Conservation (phyloP, 179 eudicot genomes). For the Beta corolliflora region DNA sequence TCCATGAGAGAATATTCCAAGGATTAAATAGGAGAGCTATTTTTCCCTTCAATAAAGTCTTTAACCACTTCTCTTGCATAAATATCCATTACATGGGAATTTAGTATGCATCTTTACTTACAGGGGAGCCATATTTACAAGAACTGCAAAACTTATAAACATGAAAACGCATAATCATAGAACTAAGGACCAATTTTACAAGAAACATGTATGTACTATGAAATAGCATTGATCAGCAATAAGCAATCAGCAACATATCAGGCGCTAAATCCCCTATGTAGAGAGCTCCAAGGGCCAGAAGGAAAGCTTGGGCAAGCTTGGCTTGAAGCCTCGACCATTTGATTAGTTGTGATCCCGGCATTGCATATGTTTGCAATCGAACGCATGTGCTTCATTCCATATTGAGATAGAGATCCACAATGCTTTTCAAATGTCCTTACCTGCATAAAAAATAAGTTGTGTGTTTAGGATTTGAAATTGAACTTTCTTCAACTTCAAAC, state of each 20-base stretch:
- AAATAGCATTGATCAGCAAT: no score
- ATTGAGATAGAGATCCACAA: constrained; percentile 85
- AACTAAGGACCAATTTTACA: background rate
- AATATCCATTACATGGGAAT: background rate
- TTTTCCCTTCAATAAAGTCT: no score
- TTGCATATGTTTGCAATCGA: constrained; percentile 90
- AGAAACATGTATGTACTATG: background rate
- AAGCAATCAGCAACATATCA: constrained; percentile 15
- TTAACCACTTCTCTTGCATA: background rate
- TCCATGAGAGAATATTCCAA: no score
- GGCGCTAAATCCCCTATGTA: constrained; percentile 74
- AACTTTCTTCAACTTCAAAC: background rate
- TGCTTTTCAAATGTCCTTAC: constrained; percentile 75
- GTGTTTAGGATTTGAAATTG: background rate
- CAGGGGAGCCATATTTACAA: constrained; percentile 7
- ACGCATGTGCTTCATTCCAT: constrained; percentile 97
- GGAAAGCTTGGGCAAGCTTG: constrained; percentile 75
- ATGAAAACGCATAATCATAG: background rate
- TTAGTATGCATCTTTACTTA: constrained; percentile 1
- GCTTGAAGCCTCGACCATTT: constrained; percentile 75
- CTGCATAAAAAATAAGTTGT: constrained; percentile 35
- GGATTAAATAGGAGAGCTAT: no score
- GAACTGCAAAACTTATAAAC: background rate
- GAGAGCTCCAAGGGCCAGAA: constrained; percentile 71
- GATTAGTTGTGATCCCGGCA: constrained; percentile 58